These are phyloP conservation scores for Cyclotella cryptica DNA, from an alignment of 108 stramenopile genomes.

Conservation along the genomic window DNA sequence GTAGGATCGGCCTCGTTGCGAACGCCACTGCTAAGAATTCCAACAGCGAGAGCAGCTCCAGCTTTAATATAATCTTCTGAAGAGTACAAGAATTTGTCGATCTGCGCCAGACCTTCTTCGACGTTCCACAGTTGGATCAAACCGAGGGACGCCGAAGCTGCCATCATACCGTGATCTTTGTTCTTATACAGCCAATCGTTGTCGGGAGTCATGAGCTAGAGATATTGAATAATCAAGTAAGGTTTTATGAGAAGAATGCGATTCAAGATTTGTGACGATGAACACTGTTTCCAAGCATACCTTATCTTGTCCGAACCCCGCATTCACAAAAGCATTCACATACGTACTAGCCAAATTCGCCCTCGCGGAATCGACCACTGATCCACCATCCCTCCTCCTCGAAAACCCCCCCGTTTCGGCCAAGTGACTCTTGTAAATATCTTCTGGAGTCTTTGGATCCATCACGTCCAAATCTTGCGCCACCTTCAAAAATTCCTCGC, in stretches of 20 bases:
- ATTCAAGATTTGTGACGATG: not conserved
- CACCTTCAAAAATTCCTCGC: conserved; percentile 90
- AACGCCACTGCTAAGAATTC: conserved; percentile 94
- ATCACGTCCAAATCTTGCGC: conserved; percentile 95
- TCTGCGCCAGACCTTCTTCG: conserved; percentile 98
- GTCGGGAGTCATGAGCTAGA: conserved; percentile 85
- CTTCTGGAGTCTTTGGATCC: conserved; percentile 97
- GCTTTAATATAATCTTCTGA: conserved; percentile 97
- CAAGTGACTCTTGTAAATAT: conserved; percentile 99
- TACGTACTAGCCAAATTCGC: conserved; percentile 98
- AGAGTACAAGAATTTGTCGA: conserved; percentile 97
- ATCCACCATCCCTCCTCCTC: conserved; percentile 83
- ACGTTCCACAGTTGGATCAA: conserved; percentile 98
- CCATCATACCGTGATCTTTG: conserved; percentile 99
- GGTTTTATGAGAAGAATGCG: not conserved
- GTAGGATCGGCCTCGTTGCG: conserved; percentile 98
- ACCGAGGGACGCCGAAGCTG: conserved; percentile 97
- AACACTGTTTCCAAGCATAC: conserved; percentile 3
- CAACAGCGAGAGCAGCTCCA: conserved; percentile 97
- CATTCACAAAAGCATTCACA: conserved; percentile 99
- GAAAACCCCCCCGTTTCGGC: conserved; percentile 94
- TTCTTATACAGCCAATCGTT: conserved; percentile 97
- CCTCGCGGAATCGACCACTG: conserved; percentile 95
- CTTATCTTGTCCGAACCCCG: conserved; percentile 96
- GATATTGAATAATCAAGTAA: not conserved